Evolutionary conservation across 805 yeast genomes (phyloP).

Genomic region (Myxozyma mucilagina): DNA sequence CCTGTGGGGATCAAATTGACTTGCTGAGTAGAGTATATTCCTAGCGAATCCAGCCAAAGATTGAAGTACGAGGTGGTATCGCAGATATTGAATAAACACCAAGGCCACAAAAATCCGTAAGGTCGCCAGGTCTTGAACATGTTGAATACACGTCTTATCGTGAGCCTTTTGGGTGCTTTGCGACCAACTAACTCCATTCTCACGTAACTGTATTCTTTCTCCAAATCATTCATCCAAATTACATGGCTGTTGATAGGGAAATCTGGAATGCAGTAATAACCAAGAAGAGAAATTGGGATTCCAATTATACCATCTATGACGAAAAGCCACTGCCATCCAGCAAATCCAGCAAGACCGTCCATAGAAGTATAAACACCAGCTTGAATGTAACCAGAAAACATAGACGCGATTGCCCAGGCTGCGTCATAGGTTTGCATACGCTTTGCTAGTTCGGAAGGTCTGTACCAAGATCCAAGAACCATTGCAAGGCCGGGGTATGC

Average conservation of each 20-base stretch:
- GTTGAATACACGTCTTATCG: conserved; percentile 13
- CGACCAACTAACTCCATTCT: conserved; percentile 29
- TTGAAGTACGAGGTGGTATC: conserved; percentile 36
- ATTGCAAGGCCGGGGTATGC: conserved; percentile 53
- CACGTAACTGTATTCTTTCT: conserved; percentile 27
- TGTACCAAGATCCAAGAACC: conserved; percentile 49
- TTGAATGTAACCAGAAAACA: conserved; percentile 64
- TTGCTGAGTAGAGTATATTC: conserved; percentile 35
- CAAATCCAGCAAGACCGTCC: conserved; percentile 54
- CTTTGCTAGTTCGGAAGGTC: conserved; percentile 56
- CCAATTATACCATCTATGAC: conserved; percentile 29
- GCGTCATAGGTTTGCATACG: conserved; percentile 61
- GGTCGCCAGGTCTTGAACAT: conserved; percentile 27
- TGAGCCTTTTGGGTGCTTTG: conserved; percentile 24
- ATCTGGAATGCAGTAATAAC: conserved; percentile 55
- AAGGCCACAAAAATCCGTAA: conserved; percentile 26
- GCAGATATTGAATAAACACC: conserved; percentile 21
- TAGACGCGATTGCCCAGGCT: conserved; percentile 63
- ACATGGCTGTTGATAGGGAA: conserved; percentile 56
- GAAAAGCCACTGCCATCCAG: conserved; percentile 56
- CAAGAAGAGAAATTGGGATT: conserved; percentile 25
- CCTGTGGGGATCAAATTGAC: conserved; percentile 42
- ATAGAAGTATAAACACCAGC: conserved; percentile 53
- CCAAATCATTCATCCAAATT: conserved; percentile 47
- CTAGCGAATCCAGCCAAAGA: conserved; percentile 38